Evolutionary conservation across 345 rosid species (phyloP).

Genomic region (Salix exigua): DNA sequence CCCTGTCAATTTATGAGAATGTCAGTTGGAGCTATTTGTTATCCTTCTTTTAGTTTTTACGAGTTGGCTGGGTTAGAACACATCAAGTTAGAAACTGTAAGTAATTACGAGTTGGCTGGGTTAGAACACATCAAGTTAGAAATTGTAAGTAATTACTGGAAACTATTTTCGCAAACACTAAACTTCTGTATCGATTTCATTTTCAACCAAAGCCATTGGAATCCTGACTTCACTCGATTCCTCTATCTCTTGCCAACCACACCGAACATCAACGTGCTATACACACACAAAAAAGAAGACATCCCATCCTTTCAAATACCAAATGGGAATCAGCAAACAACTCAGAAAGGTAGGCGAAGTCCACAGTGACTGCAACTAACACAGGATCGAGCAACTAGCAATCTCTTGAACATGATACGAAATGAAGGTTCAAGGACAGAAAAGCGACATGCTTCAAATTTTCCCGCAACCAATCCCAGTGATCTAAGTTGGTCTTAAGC

Average conservation of each 20-base stretch:
- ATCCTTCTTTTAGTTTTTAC: background rate
- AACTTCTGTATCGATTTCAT: background rate
- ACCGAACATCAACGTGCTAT: background rate
- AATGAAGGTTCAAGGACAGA: background rate
- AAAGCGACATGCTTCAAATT: background rate
- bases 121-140: background rate
- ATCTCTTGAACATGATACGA: background rate
- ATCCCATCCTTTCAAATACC: background rate
- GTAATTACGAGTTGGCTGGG: background rate
- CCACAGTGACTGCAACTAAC: background rate
- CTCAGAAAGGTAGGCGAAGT: background rate
- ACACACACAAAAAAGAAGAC: background rate
- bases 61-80: background rate
- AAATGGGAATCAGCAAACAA: background rate
- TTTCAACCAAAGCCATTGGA: background rate
- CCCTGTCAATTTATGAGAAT: background rate
- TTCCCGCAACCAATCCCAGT: background rate
- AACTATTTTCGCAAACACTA: background rate
- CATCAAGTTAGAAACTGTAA: background rate
- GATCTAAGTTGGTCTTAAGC: background rate
- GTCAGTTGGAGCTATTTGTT: background rate
- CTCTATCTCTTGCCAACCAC: background rate
- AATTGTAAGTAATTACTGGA: background rate
- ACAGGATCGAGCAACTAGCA: background rate
- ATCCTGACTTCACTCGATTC: background rate